A percentile compares a stretch with the other conserved stretches of the same genome.
Evolutionary conservation across 495 filamentous ascomycete genomes (phyloP).

Genomic region (Hyaloscypha variabilis): DNA sequence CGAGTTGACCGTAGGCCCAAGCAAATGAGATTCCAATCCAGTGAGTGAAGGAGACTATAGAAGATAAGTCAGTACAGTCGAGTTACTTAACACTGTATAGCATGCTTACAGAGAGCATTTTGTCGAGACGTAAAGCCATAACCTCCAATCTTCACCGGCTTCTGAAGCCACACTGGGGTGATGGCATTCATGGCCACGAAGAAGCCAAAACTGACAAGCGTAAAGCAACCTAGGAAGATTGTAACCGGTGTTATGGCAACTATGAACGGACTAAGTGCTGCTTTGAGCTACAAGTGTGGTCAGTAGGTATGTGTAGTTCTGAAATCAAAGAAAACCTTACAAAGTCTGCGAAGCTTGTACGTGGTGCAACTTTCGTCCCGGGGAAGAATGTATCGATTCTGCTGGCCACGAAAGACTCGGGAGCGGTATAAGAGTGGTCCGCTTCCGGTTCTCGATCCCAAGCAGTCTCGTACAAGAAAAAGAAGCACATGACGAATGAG

Average conservation of each 20-base stretch:
- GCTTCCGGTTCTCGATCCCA: slow-evolving; percentile 29
- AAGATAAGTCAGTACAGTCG: slow-evolving; percentile 31
- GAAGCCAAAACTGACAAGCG: slow-evolving; percentile 49
- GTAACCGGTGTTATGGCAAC: slow-evolving; percentile 47
- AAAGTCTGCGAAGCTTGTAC: too few relatives aligned
- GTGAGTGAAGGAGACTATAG: slow-evolving; percentile 47
- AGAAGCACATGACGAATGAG: slow-evolving; percentile 39
- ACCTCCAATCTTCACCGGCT: slow-evolving; percentile 44
- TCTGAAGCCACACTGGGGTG: slow-evolving; percentile 45
- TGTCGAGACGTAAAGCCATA: slow-evolving; percentile 51
- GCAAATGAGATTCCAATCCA: slow-evolving; percentile 51
- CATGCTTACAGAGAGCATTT: too few relatives aligned
- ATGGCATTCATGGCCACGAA: slow-evolving; percentile 41
- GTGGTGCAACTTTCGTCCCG: slow-evolving; percentile 38
- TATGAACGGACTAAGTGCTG: slow-evolving; percentile 40
- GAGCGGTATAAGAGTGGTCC: slow-evolving; percentile 31
- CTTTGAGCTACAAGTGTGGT: slow-evolving; percentile 20
- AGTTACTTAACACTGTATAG: too few relatives aligned
- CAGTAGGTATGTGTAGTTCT: too few relatives aligned
- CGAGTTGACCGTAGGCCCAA: slow-evolving; percentile 42
- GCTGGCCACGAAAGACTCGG: slow-evolving; percentile 38
- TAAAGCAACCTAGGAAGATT: slow-evolving; percentile 46
- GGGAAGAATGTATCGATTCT: slow-evolving; percentile 49
- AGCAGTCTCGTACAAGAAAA: slow-evolving; percentile 50
- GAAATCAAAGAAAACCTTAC: too few relatives aligned